Conservation (phyloP, 768 basidiomycete genomes). For the Phylloporus sp. region DNA sequence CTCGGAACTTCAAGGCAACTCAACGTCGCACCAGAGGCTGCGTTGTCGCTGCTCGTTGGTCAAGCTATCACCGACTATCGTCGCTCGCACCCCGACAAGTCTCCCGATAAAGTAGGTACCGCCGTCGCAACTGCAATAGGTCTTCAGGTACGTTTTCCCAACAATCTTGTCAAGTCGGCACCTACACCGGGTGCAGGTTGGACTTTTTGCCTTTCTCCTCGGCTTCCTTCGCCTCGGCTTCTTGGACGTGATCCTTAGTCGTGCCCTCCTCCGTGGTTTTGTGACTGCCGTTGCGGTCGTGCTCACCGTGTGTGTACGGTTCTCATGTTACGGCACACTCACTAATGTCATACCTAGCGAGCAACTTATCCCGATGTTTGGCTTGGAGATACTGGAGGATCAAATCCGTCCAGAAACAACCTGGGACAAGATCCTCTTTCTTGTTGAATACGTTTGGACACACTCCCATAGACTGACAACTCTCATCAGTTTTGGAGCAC, state of each 20-base stretch:
- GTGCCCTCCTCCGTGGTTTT: constrained; percentile 84
- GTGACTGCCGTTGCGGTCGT: constrained; percentile 81
- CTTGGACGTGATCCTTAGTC: constrained; percentile 88
- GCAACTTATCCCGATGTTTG: constrained; percentile 88
- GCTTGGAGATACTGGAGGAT: constrained; percentile 55
- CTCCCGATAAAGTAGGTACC: constrained; percentile 50
- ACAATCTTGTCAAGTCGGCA: background rate
- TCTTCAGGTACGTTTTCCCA: constrained; percentile 53
- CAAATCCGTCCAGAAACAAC: constrained; percentile 58
- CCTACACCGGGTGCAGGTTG: constrained; percentile 45
- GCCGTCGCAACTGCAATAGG: constrained; percentile 78
- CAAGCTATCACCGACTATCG: constrained; percentile 75
- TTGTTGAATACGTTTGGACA: constrained; percentile 53
- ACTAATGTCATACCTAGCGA: constrained; percentile 41
- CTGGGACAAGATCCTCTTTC: constrained; percentile 72
- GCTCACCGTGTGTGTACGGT: constrained; percentile 64
- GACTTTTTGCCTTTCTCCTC: constrained; percentile 77
- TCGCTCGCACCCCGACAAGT: constrained; percentile 37
- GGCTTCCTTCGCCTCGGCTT: constrained; percentile 89
- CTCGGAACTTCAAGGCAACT: constrained; percentile 80
- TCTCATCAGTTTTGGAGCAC: constrained; percentile 65
- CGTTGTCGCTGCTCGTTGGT: constrained; percentile 80
- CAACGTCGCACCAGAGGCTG: constrained; percentile 85
- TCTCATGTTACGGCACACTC: background rate
- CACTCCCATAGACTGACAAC: constrained; percentile 65